A percentile compares a stretch with the other conserved stretches of the same genome.
These are phyloP conservation scores for Teratosphaeria zuluensis DNA, from an alignment of 2,329 filamentous ascomycete genomes.

Conservation along the genomic window DNA sequence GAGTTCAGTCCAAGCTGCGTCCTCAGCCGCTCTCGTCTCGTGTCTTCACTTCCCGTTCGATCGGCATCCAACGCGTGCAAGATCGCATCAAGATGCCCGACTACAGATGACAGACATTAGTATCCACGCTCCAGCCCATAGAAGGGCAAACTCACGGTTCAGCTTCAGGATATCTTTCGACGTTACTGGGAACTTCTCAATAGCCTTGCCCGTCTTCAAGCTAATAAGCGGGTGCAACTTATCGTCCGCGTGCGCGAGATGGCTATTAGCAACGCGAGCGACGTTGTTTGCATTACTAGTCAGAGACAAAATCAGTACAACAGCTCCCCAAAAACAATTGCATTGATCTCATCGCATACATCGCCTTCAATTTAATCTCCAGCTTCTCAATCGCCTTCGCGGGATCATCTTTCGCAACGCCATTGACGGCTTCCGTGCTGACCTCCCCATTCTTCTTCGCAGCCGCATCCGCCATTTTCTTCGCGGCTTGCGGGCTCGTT, in stretches of 20 bases:
- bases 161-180: constrained; percentile 21
- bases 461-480: background rate
- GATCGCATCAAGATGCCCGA: constrained; percentile 15
- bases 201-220: constrained; percentile 21
- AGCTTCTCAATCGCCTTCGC: constrained; percentile 21
- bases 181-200: constrained; percentile 24
- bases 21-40: constrained; percentile 20
- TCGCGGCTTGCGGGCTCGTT: background rate
- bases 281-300: constrained; percentile 23
- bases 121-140: background rate
- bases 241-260: constrained; percentile 19
- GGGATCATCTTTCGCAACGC: constrained; percentile 14
- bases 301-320: background rate
- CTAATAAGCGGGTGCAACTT: constrained; percentile 20
- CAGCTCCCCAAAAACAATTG: background rate
- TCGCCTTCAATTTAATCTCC: constrained; percentile 17
- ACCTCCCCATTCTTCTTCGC: background rate
- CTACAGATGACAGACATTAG: background rate
- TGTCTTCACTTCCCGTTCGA: constrained; percentile 20
- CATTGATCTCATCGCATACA: constrained; percentile 9
- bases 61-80: constrained; percentile 23
- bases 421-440: constrained; percentile 6
- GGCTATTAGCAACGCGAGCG: constrained; percentile 24
- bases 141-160: constrained; percentile 12
- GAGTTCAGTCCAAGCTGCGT: constrained; percentile 24